These are phyloP conservation scores for Trichoderma erinaceum DNA, from an alignment of 495 filamentous ascomycete species.

Conservation along the genomic window DNA sequence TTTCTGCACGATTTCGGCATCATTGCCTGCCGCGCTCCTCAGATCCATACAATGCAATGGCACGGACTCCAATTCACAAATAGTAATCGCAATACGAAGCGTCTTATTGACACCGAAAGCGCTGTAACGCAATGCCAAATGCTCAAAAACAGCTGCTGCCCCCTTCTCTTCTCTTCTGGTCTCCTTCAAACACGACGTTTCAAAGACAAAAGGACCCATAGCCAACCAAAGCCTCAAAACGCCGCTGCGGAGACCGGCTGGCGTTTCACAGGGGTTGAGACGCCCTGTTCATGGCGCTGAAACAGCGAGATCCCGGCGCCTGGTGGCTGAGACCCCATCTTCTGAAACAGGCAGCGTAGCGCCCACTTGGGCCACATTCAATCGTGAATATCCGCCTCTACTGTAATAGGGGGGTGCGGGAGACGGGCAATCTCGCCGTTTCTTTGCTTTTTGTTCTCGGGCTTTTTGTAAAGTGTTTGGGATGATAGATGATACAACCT, in stretches of 20 bases:
- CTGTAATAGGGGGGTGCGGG: background rate
- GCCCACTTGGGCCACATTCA: conserved; percentile 8
- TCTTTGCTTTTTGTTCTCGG: background rate
- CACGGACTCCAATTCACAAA: too few relatives aligned
- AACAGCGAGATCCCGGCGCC: conserved; percentile 6
- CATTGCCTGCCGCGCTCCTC: background rate
- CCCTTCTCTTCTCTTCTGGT: background rate
- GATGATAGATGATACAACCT: background rate
- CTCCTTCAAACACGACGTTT: background rate
- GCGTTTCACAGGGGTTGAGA: background rate
- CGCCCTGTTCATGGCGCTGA: background rate
- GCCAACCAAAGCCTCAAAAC: conserved; percentile 8
- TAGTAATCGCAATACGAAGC: too few relatives aligned
- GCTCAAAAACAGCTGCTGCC: background rate
- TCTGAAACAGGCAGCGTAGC: conserved; percentile 11
- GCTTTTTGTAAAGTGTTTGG: background rate
- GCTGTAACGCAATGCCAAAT: too few relatives aligned
- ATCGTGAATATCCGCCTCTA: background rate
- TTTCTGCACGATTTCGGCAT: background rate
- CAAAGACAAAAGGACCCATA: background rate
- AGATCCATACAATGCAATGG: background rate
- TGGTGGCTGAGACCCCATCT: background rate
- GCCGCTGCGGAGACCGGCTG: background rate
- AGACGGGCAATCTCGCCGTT: background rate
- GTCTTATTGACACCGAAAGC: too few relatives aligned